These are phyloP conservation scores for Apiospora kogelbergensis DNA, from an alignment of 2,329 filamentous ascomycete genomes.

Conservation along the genomic window DNA sequence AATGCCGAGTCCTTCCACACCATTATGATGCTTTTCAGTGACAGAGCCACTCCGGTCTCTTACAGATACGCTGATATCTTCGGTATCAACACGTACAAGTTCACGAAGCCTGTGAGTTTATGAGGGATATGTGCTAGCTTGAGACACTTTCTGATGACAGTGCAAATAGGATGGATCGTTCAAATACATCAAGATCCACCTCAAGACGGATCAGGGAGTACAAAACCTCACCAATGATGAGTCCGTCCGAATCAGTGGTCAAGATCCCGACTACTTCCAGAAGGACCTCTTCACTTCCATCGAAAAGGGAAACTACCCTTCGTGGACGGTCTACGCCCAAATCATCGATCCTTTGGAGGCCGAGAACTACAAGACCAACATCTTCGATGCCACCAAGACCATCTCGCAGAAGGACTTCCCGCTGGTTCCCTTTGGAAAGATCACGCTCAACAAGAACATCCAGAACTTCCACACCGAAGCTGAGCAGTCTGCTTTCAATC, in stretches of 20 bases:
- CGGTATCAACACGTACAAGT: conserved; percentile 67
- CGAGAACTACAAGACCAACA: conserved; percentile 59
- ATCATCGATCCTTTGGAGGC: conserved; percentile 61
- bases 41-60: conserved; percentile 65
- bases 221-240: conserved; percentile 59
- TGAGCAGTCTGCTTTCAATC: conserved; percentile 69
- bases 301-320: conserved; percentile 55
- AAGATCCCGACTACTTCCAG: conserved; percentile 61
- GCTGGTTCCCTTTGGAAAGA: conserved; percentile 57
- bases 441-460: conserved; percentile 65
- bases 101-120: conserved; percentile 48
- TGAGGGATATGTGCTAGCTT: too few species aligned
- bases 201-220: conserved; percentile 60
- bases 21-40: conserved; percentile 65
- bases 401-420: conserved; percentile 66
- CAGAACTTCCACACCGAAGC: conserved; percentile 70
- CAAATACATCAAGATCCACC: conserved; percentile 49
- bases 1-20: conserved; percentile 64
- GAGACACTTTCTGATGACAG: too few species aligned
- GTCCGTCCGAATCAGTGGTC: conserved; percentile 48
- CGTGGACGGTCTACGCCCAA: conserved; percentile 66
- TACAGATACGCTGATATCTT: conserved; percentile 69
- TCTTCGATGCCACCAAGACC: conserved; percentile 70
- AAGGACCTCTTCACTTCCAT: conserved; percentile 65
- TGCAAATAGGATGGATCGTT: conserved; percentile 51